These are phyloP conservation scores for Trichothecium roseum DNA, from an alignment of 2,329 filamentous ascomycete species.

Conservation along the genomic window DNA sequence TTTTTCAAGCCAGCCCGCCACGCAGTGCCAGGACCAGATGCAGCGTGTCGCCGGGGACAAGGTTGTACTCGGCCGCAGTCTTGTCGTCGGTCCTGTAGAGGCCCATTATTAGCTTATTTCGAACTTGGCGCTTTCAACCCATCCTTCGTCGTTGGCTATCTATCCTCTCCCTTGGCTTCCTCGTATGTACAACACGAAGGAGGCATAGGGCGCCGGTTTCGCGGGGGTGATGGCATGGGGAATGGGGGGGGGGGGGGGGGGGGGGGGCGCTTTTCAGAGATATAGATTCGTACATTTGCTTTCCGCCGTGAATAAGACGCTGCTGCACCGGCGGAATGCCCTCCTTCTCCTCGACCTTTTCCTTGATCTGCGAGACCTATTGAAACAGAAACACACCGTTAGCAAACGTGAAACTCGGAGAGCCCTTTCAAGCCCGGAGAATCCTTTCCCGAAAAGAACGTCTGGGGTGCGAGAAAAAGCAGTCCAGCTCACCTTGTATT, in stretches of 20 bases:
- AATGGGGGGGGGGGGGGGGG: too few species aligned
- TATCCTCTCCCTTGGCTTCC: too few species aligned
- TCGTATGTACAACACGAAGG: too few species aligned
- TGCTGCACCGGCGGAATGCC: constrained; percentile 96
- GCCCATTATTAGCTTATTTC: constrained; percentile 1
- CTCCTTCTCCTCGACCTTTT: constrained; percentile 98
- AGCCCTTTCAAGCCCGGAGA: too few species aligned
- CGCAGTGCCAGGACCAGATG: constrained; percentile 92
- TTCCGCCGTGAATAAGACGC: constrained; percentile 89
- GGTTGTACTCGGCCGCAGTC: constrained; percentile 78
- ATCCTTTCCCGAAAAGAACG: too few species aligned
- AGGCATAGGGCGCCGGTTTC: too few species aligned
- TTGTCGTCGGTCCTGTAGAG: constrained; percentile 78
- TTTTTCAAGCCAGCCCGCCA: constrained; percentile 43
- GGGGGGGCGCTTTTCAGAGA: too few species aligned
- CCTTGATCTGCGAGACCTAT: constrained; percentile 92
- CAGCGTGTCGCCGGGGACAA: constrained; percentile 85
- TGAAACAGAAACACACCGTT: background rate
- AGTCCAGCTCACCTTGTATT: constrained; percentile 66
- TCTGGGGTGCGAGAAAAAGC: too few species aligned
- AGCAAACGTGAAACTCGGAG: too few species aligned
- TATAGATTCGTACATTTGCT: constrained; percentile 89
- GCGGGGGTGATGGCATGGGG: too few species aligned
- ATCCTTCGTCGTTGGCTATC: too few species aligned
- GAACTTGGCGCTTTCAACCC: background rate